Evolutionary conservation across 192 early-diverging fungal genomes (phyloP), one percentile per base, ranked within the genome.

Genomic region (Gaertneriomyces semiglobifer): DNA sequence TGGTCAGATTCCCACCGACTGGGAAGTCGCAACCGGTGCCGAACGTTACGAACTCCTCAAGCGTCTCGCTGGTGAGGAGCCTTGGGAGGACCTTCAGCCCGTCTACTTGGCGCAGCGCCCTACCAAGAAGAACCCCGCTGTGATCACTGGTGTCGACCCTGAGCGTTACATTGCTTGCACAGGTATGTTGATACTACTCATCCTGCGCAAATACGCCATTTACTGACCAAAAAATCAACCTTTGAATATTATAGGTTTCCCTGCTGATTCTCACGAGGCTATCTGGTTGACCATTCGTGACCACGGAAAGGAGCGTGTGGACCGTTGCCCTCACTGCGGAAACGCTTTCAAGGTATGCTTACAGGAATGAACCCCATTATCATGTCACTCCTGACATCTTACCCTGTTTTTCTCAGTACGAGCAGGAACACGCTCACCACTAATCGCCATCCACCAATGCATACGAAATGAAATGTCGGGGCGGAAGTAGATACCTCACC

Each of bases 311-410:
- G 85, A 88, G 68, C 87, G 87, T 46, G 82, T 92, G 67, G 91
- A 96, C 73, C 90, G 94, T 70, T 98, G 96, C 88, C 91, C 90
- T 42, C 88, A 95, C 80, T 98, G 96, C 75, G 96, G 96, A 70
- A 78, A 71, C 47, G 70, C 65, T 41, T 71, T 65, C 63, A 71
- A 71, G 25, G 25, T 33, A 33, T 33, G 25, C 25, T 33, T 33
- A 33, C 25, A 33, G 25, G 55, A 33, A 33, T 33, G 25, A 33
- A 2, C 25, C 25, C 25, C 0, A 33, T 33, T 2, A 33, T 33
- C 25, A 33, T 33, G 25, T 2, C 25, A 33, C 25, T 33, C 25
- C 25, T 33, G 25, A 33, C 25, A 33, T 33, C 25, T 33, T 33
- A 1, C 25, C 25, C 25, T n/a, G n/a, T n/a, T 33, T 33, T 33